phyloP scores from a whole-genome alignment of 164 flowering plant species.

The Akebia trifoliata region DNA sequence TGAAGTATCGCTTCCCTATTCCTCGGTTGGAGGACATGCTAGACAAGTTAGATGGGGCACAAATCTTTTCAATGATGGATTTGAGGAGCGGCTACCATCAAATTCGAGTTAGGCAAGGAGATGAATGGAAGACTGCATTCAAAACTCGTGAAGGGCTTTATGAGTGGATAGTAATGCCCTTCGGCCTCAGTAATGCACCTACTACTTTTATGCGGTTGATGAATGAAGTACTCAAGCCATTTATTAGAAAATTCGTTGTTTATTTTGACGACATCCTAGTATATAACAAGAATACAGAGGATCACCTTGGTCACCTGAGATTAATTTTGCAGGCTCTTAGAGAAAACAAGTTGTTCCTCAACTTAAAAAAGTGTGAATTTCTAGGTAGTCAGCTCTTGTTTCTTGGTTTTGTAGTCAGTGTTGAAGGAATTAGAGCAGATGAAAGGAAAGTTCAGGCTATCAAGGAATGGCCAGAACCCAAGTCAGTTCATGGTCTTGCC shows the following conservation, averaged over 20 bases:
- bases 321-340: neutral
- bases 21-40: neutral
- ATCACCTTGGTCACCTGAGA: no score
- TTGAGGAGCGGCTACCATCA: neutral
- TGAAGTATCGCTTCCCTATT: neutral
- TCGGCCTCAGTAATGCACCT: neutral
- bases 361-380: neutral
- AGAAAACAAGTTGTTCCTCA: neutral
- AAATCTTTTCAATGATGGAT: neutral
- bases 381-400: neutral
- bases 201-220: neutral
- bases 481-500: neutral
- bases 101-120: neutral
- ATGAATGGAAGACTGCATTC: neutral
- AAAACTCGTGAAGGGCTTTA: neutral
- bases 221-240: neutral
- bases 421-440: neutral
- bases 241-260: neutral
- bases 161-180: neutral
- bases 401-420: slow-evolving; percentile 1
- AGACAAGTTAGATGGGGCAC: neutral
- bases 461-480: neutral
- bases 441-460: slow-evolving; percentile 6
- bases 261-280: neutral
- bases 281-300: neutral